phyloP scores from a whole-genome alignment of 192 early-diverging fungal genomes.

The Coemansia interrupta region DNA sequence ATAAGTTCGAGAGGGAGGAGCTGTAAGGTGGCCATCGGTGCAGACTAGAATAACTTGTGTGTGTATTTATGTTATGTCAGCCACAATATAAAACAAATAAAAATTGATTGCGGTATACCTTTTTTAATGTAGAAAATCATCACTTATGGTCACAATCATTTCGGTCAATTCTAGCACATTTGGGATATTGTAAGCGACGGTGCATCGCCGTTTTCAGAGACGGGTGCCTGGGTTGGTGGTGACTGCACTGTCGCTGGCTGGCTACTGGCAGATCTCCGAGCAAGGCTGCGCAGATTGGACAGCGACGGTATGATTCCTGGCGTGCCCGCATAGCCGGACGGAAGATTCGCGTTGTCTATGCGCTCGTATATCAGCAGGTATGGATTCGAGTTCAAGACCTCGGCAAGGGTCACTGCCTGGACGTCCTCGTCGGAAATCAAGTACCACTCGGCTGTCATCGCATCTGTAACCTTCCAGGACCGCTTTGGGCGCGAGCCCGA shows the following conservation, averaged over 20 bases:
- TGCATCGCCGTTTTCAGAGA: conserved; percentile 6
- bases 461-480: conserved; percentile 42
- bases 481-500: conserved; percentile 30
- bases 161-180: neutral
- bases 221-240: neutral
- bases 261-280: conserved; percentile 32
- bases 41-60: neutral
- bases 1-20: conserved; percentile 81
- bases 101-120: neutral
- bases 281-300: conserved; percentile 41
- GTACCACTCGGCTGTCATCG: conserved; percentile 60
- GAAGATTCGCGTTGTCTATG: conserved; percentile 29
- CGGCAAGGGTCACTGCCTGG: conserved; percentile 54
- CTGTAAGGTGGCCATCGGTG: conserved; percentile 44
- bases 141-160: neutral
- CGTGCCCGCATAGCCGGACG: conserved; percentile 22
- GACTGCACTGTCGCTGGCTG: conserved; percentile 17
- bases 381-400: conserved; percentile 68
- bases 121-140: neutral
- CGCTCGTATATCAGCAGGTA: conserved; percentile 72
- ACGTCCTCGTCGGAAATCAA: conserved; percentile 69
- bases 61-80: neutral
- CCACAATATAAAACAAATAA: neutral
- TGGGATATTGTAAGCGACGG: neutral
- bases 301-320: conserved; percentile 45